Evolutionary conservation across 2,329 filamentous ascomycete genomes (phyloP), one percentile per base, ranked within the genome.

Genomic region (Chaetomiaceae sp.): DNA sequence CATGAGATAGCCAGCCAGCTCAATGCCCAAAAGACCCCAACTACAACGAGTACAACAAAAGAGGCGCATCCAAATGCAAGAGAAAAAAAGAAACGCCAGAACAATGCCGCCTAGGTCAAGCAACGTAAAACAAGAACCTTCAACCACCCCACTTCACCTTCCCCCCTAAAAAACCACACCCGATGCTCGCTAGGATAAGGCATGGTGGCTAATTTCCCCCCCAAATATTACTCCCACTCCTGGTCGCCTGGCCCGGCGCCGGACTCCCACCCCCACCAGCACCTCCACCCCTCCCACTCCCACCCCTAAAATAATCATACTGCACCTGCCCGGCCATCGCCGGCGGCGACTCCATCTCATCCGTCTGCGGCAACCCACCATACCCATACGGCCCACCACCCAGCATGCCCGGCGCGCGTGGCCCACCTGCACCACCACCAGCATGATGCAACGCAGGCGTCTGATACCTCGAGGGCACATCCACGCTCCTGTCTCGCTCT

Each of bases 341-440:
- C 5, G 47, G 50, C 4, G 63, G 27, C n/a, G 49, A 62, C 19
- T 68, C 63, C 8, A 27, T n/a, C 7, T 70, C 66, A 49, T 82
- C 79, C 35, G 68, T 65, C 61, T 83, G 80, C 0, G 79, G 75
- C 48, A 85, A 63, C 21, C 75, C 75, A 13, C 78, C 81, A 62
- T 85, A 85, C 0, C 81, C 81, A 44, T 73, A 69, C 1, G 79
- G 77, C 2, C 80, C 79, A 47, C 79, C 78, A 16, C 79, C 79
- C 16, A 82, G 63, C 54, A 79, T 77, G 10, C 78, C 76, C 4
- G 73, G 73, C 1, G 74, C 70, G 3, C 73, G 72, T 2, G 72
- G 10, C 10, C 30, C 30, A 5, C 30, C 30, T 13, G 1, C 30
- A 33, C 30, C 14, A 7, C 30, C 30, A 12, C 8, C 19, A 16